Conservation (phyloP, 331 rosid genomes). For the Arachis monticola region DNA sequence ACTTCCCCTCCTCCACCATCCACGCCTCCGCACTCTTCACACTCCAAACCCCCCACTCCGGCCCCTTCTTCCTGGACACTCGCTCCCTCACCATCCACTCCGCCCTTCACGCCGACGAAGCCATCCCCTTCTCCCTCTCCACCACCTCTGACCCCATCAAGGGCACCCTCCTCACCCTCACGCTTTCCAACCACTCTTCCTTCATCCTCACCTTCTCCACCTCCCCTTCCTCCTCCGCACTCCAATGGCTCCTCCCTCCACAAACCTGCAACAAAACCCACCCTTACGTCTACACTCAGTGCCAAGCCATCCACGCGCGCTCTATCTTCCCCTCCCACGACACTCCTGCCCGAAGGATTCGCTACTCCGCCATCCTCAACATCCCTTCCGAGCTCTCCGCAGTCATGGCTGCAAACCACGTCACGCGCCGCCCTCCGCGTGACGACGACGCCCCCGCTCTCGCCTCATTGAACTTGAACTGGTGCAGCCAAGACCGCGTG, state of each 20-base stretch:
- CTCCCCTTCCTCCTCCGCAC: constrained; percentile 80
- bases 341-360: constrained; percentile 83
- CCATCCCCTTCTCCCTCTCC: constrained; percentile 58
- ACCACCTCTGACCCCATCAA: constrained; percentile 52
- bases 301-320: constrained; percentile 95
- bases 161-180: constrained; percentile 62
- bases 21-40: constrained; percentile 66
- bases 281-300: constrained; percentile 90
- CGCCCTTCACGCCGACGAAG: constrained; percentile 50
- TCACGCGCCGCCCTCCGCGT: constrained; percentile 51
- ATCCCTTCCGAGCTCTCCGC: constrained; percentile 70
- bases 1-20: constrained; percentile 65
- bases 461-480: constrained; percentile 20
- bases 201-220: constrained; percentile 60
- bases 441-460: constrained; percentile 50
- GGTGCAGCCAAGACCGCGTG: constrained; percentile 66
- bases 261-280: constrained; percentile 72
- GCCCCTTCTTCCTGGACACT: constrained; percentile 77
- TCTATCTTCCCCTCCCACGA: constrained; percentile 90
- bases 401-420: constrained; percentile 77
- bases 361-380: constrained; percentile 62
- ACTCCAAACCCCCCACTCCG: constrained; percentile 56
- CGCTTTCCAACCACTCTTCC: constrained; percentile 63
- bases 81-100: constrained; percentile 71
- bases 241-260: constrained; percentile 84